A percentile compares a stretch with the other conserved stretches of the same genome.
phyloP scores from a whole-genome alignment of 345 rosid genomes.

The Capsella bursapastoris region DNA sequence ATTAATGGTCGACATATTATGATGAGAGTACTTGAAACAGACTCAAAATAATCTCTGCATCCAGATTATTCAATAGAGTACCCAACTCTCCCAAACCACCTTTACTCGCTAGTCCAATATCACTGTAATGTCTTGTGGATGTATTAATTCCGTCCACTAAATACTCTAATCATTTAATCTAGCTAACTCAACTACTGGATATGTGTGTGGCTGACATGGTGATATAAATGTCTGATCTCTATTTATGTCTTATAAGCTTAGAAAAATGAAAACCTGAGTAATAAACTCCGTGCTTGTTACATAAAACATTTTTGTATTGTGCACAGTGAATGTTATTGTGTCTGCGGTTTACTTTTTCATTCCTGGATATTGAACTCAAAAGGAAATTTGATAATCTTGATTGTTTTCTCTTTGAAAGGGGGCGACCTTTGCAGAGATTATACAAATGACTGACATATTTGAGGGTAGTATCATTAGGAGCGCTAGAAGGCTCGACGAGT shows the following conservation, averaged over 20 bases:
- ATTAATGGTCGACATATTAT: background rate
- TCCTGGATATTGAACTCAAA: conserved; percentile 19
- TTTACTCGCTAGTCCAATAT: background rate
- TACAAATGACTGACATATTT: conserved; percentile 95
- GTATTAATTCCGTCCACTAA: too few relatives aligned
- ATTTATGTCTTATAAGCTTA: conserved; percentile 3
- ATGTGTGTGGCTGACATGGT: conserved; percentile 11
- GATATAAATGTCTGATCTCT: conserved; percentile 9
- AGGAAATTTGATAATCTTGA: conserved; percentile 15
- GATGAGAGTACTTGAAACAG: background rate
- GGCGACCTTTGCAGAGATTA: conserved; percentile 86
- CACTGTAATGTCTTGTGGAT: too few relatives aligned
- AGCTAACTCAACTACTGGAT: background rate
- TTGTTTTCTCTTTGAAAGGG: conserved; percentile 58
- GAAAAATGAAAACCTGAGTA: conserved; percentile 6
- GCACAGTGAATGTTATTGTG: background rate
- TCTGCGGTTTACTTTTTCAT: background rate
- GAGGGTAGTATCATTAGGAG: conserved; percentile 97
- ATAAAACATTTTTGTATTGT: background rate
- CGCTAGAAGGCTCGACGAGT: conserved; percentile 94
- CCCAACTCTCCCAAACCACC: background rate
- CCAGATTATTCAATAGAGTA: background rate
- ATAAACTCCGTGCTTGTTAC: background rate
- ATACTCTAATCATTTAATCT: background rate
- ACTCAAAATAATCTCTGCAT: background rate